Evolutionary conservation across 352 stramenopile species (phyloP), one percentile per base, ranked within the genome.

Genomic region (Pythium dissimile): DNA sequence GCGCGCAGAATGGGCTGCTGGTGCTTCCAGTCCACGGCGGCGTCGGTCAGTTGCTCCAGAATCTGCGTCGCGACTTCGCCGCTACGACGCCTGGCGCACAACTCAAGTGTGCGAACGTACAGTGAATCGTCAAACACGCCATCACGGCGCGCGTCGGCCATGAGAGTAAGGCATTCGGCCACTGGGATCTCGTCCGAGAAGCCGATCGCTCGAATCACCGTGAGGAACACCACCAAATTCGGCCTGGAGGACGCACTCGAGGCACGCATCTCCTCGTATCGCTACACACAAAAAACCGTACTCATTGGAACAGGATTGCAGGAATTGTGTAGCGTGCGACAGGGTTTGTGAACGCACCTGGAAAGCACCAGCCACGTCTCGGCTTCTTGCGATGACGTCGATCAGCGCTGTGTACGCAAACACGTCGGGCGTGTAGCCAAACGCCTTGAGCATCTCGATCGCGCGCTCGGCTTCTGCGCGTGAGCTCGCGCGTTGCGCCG

Each of bases 341-440:
- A 35, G 31, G 31, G 31, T 13, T 35, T 13, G 31, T 13, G 8
- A 35, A 35, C 15, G 26, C 27, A 89, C 78, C 54, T 72, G 31
- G 51, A 85, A 75, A 35, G 79, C 79, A 57, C 66, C 64, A 5
- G 37, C 37, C 13, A 87, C 48, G 30, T 88, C 72, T 9, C 71
- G 67, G 30, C 62, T 78, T 13, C 81, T 65, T 7, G 77, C 78
- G 10, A 81, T 68, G 4, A 89, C 73, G 50, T 91, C 81, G 34
- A 91, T 91, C 13, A 88, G 57, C 45, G 81, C 77, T 20, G 81
- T 91, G 64, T 88, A 89, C 23, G 81, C 76, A 57, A 91, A 89
- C 58, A 89, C 76, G 43, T 91, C 81, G 0, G 81, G 81, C 21
- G 73, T 68, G 52, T 82, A 89, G 16, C 74, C 72, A 60, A 84